Percentiles rank a stretch among this genome's conserved stretches.
Evolutionary conservation across 441 rosid genomes (phyloP).

Genomic region (Manihot esculenta): DNA sequence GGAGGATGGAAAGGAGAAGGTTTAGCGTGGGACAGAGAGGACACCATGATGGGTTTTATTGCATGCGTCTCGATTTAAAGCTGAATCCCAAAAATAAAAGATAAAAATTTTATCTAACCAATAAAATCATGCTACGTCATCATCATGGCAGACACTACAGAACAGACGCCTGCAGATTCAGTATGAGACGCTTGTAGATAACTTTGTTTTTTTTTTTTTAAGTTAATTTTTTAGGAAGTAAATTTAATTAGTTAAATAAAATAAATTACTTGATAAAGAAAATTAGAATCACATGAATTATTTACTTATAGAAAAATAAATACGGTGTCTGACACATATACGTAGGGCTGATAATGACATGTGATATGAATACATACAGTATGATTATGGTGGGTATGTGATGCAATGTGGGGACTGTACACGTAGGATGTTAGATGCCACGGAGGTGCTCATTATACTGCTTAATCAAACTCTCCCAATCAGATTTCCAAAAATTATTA

Average conservation of each 20-base stretch:
- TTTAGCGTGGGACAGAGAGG: slow-evolving; percentile 63
- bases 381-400: slow-evolving; percentile 9
- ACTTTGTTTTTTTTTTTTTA: too few relatives aligned
- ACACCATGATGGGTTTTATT: slow-evolving; percentile 68
- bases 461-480: too few relatives aligned
- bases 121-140: slow-evolving; percentile 13
- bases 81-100: slow-evolving; percentile 22
- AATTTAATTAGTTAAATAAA: too few relatives aligned
- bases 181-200: not conserved
- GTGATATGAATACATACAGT: slow-evolving; percentile 12
- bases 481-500: too few relatives aligned
- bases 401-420: slow-evolving; percentile 14
- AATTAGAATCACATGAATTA: too few relatives aligned
- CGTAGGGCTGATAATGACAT: too few relatives aligned
- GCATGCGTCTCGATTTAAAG: slow-evolving; percentile 86
- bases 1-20: slow-evolving; percentile 29
- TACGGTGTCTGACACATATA: too few relatives aligned
- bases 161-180: not conserved
- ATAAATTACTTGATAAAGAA: too few relatives aligned
- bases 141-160: not conserved
- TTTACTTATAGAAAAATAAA: too few relatives aligned
- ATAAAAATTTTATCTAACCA: not conserved
- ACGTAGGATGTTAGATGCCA: too few relatives aligned
- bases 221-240: too few relatives aligned
- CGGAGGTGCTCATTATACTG: too few relatives aligned